Evolutionary conservation across 371 early-diverging fungal species (phyloP).

Genomic region (Neoconidiobolus thromboides): DNA sequence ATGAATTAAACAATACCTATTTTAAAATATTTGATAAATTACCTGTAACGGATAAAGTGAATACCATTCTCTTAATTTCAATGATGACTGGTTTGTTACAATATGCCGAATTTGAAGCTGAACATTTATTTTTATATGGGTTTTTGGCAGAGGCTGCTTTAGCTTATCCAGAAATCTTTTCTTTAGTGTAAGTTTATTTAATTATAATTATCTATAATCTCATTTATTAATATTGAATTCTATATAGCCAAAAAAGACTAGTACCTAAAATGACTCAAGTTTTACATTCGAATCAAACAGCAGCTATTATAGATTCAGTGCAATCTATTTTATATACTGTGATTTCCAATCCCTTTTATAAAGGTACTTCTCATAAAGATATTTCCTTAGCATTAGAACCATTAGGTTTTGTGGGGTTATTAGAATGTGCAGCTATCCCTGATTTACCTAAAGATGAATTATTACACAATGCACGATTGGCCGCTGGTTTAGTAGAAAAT

Average conservation of each 20-base stretch:
- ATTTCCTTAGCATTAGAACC: constrained; percentile 24
- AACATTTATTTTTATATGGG: constrained; percentile 63
- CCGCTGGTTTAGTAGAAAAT: constrained; percentile 35
- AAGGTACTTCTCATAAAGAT: constrained; percentile 19
- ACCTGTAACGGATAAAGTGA: constrained; percentile 43
- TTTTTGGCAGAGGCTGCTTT: constrained; percentile 60
- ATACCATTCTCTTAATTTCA: constrained; percentile 48
- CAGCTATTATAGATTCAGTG: constrained; percentile 49
- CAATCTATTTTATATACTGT: constrained; percentile 59
- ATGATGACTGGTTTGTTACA: constrained; percentile 64
- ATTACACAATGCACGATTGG: constrained; percentile 26
- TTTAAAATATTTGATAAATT: constrained; percentile 41
- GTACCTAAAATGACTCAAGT: constrained; percentile 61
- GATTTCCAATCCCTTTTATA: constrained; percentile 36
- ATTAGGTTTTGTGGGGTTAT: constrained; percentile 23
- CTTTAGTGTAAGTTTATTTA: constrained; percentile 33
- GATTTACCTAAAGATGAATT: constrained; percentile 20
- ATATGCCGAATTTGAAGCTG: constrained; percentile 63
- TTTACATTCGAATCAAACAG: constrained; percentile 40
- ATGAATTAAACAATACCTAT: constrained; percentile 25
- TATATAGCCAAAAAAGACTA: constrained; percentile 36
- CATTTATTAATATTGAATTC: not conserved
- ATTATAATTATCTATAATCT: not conserved
- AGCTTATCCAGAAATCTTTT: constrained; percentile 53
- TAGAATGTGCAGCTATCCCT: constrained; percentile 14